Conservation (phyloP, 2,329 filamentous ascomycete species). For the Microascus cirrosus region DNA sequence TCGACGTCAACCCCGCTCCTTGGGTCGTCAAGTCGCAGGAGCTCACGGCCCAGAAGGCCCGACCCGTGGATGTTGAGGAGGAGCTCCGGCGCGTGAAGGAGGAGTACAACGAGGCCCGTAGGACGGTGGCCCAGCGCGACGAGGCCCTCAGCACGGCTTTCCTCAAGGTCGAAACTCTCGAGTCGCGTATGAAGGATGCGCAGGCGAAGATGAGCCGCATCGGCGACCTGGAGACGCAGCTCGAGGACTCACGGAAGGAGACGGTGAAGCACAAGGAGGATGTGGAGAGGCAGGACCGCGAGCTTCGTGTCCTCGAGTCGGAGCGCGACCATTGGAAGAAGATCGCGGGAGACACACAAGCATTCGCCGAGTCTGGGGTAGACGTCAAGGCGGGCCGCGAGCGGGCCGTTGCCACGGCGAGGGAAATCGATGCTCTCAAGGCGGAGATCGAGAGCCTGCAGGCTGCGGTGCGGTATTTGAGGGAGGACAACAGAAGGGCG, state of each 20-base stretch:
- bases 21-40: constrained; percentile 78
- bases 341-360: constrained; percentile 50
- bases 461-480: constrained; percentile 54
- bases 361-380: constrained; percentile 30
- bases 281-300: constrained; percentile 56
- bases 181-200: constrained; percentile 76
- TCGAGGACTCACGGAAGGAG: constrained; percentile 40
- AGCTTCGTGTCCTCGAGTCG: constrained; percentile 51
- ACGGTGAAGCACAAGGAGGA: constrained; percentile 47
- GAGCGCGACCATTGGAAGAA: constrained; percentile 64
- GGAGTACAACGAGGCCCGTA: constrained; percentile 67
- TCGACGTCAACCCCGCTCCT: constrained; percentile 64
- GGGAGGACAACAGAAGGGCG: constrained; percentile 54
- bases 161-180: constrained; percentile 89
- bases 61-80: constrained; percentile 73
- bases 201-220: constrained; percentile 65
- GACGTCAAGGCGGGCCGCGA: constrained; percentile 48
- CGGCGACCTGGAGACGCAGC: constrained; percentile 48
- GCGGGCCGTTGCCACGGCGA: constrained; percentile 56
- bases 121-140: constrained; percentile 60
- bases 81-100: constrained; percentile 72
- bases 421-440: constrained; percentile 63
- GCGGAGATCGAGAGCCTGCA: constrained; percentile 55
- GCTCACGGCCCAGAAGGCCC: constrained; percentile 69
- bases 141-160: constrained; percentile 75